Percentiles rank a stretch among this genome's conserved stretches.
These are phyloP conservation scores for Margaritispora aquatica DNA, from an alignment of 495 filamentous ascomycete genomes.

Conservation along the genomic window DNA sequence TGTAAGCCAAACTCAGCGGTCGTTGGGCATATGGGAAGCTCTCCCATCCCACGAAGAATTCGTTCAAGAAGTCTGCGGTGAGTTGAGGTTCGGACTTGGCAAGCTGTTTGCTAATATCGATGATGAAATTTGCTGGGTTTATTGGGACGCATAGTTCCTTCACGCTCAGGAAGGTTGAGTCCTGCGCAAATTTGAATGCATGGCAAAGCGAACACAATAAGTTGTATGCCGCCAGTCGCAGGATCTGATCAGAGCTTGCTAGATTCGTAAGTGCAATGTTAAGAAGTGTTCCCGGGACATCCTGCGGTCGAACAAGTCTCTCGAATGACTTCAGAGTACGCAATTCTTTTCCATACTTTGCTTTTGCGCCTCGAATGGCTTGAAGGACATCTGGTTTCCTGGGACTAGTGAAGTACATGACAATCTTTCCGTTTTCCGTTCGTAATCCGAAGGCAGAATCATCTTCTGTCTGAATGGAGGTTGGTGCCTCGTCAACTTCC, in stretches of 20 bases:
- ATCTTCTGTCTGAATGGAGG: conserved; percentile 54
- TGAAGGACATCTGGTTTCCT: conserved; percentile 54
- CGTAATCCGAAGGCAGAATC: conserved; percentile 61
- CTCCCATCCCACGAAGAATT: conserved; percentile 65
- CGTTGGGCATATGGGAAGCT: conserved; percentile 56
- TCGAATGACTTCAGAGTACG: conserved; percentile 50
- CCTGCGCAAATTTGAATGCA: conserved; percentile 56
- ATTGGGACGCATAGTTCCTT: conserved; percentile 54
- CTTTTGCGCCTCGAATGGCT: conserved; percentile 51
- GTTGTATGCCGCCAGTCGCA: conserved; percentile 58
- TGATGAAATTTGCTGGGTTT: conserved; percentile 55
- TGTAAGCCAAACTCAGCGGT: conserved; percentile 56
- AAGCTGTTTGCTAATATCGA: conserved; percentile 54
- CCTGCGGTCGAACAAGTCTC: conserved; percentile 56
- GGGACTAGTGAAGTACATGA: conserved; percentile 60
- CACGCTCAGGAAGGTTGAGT: conserved; percentile 50
- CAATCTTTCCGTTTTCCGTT: conserved; percentile 59
- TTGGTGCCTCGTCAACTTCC: conserved; percentile 57
- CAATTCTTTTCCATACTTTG: conserved; percentile 53
- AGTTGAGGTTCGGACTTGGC: conserved; percentile 56
- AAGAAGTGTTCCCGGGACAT: conserved; percentile 59
- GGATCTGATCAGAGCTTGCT: conserved; percentile 45
- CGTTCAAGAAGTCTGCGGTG: conserved; percentile 59
- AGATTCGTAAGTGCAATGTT: conserved; percentile 61
- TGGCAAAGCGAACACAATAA: conserved; percentile 54